A percentile compares a stretch with the other conserved stretches of the same genome.
Evolutionary conservation across 345 rosid genomes (phyloP).

Genomic region (Eutrema heterophyllum): DNA sequence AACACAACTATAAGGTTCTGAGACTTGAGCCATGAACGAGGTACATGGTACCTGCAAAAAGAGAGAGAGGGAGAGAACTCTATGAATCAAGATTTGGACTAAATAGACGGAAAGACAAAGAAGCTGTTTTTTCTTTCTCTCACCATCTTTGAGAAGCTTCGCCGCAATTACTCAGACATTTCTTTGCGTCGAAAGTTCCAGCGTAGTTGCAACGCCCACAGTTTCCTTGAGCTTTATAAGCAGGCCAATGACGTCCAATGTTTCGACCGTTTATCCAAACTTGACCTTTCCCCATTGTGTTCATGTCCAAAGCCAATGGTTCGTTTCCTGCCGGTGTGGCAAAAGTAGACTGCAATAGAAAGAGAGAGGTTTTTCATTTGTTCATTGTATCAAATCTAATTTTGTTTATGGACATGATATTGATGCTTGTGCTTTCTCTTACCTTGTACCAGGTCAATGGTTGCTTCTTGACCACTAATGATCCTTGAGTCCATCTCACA

Average conservation of each 20-base stretch:
- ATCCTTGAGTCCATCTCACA: constrained; percentile 75
- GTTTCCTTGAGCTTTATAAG: constrained; percentile 55
- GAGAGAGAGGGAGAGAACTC: background rate
- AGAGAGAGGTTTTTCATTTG: background rate
- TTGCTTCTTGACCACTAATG: constrained; percentile 49
- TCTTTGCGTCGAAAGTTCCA: constrained; percentile 41
- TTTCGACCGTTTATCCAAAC: constrained; percentile 84
- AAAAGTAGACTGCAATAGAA: constrained; percentile 48
- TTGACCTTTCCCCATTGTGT: constrained; percentile 77
- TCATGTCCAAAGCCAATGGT: constrained; percentile 86
- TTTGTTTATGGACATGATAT: background rate
- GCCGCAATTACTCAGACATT: constrained; percentile 67
- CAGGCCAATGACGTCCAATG: constrained; percentile 91
- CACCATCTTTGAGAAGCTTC: constrained; percentile 82
- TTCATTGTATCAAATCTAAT: background rate
- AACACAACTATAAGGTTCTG: constrained; percentile 71
- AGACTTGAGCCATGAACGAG: constrained; percentile 73
- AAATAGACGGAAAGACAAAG: background rate
- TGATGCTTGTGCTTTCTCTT: constrained; percentile 2
- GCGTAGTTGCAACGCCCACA: constrained; percentile 77
- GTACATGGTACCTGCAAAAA: constrained; percentile 77
- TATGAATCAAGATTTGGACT: constrained; percentile 5
- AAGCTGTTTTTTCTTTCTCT: background rate
- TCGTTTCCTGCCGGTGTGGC: constrained; percentile 55
- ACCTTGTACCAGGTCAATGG: constrained; percentile 94